Conservation (phyloP, 352 stramenopile species). For the Globisporangium solare region DNA sequence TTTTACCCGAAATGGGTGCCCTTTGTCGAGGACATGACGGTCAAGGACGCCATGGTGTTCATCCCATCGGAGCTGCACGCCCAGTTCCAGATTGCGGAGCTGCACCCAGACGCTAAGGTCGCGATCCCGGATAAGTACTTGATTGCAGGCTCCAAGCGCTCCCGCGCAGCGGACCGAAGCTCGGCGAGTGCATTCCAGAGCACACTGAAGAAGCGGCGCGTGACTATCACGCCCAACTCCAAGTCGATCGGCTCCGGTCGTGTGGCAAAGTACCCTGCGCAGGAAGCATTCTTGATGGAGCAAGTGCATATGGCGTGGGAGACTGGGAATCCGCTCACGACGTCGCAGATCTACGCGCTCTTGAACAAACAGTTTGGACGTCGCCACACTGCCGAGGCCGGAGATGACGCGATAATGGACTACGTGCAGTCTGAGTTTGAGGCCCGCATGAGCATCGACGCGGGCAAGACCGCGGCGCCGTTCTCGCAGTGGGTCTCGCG, state of each 20-base stretch:
- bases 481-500: not conserved
- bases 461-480: not conserved
- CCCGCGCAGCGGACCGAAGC: not conserved
- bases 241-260: not conserved
- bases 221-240: not conserved
- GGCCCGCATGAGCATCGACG: not conserved
- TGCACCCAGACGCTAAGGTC: not conserved
- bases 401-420: not conserved
- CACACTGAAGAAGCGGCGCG: not conserved
- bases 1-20: slow-evolving; percentile 1
- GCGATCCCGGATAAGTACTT: not conserved
- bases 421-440: not conserved
- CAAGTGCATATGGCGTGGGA: not conserved
- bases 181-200: not conserved
- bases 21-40: not conserved
- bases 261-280: not conserved
- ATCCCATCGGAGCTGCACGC: not conserved
- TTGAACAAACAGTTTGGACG: not conserved
- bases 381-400: not conserved
- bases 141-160: not conserved
- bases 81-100: not conserved
- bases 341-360: not conserved
- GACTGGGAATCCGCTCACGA: not conserved
- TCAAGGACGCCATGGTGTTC: not conserved
- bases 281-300: not conserved